Conservation (phyloP, 495 filamentous ascomycete genomes). For the Sordaria brevicollis region DNA sequence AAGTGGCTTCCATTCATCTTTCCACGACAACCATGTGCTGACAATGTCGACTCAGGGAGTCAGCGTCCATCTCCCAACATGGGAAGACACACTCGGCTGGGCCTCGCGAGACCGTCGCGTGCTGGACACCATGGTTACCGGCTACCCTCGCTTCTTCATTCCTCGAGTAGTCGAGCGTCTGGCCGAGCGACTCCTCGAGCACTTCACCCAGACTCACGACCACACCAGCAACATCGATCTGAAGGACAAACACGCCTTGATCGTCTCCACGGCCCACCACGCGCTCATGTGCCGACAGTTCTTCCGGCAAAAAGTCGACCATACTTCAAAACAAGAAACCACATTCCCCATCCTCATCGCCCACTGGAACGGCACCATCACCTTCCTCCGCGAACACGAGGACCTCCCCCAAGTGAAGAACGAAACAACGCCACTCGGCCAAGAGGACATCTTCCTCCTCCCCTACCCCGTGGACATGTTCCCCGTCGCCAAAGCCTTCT, state of each 20-base stretch:
- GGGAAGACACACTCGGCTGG: slow-evolving; percentile 20
- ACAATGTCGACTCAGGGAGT: slow-evolving; percentile 5
- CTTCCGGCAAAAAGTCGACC: not conserved
- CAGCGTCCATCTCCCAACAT: slow-evolving; percentile 20
- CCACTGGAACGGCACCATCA: slow-evolving; percentile 3
- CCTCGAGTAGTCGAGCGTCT: slow-evolving; percentile 6
- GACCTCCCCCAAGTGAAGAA: not conserved
- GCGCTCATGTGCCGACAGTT: not conserved
- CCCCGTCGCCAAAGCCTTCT: slow-evolving; percentile 9
- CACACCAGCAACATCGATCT: not conserved
- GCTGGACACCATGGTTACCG: slow-evolving; percentile 12
- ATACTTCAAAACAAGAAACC: not conserved
- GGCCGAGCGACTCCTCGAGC: not conserved
- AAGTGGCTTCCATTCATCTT: not conserved
- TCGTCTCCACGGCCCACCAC: not conserved
- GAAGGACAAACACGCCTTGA: not conserved
- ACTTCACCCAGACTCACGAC: not conserved
- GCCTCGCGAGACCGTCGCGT: slow-evolving; percentile 10
- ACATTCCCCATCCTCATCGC: not conserved
- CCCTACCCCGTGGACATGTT: slow-evolving; percentile 4
- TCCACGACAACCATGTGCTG: not conserved
- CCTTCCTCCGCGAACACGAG: not conserved
- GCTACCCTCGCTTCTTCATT: slow-evolving; percentile 22
- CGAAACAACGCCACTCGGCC: not conserved
- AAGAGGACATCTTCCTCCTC: slow-evolving; percentile 9